Base-by-base conservation (phyloP, 2,329 filamentous ascomycete genomes). In the Penicillium sp. region DNA sequence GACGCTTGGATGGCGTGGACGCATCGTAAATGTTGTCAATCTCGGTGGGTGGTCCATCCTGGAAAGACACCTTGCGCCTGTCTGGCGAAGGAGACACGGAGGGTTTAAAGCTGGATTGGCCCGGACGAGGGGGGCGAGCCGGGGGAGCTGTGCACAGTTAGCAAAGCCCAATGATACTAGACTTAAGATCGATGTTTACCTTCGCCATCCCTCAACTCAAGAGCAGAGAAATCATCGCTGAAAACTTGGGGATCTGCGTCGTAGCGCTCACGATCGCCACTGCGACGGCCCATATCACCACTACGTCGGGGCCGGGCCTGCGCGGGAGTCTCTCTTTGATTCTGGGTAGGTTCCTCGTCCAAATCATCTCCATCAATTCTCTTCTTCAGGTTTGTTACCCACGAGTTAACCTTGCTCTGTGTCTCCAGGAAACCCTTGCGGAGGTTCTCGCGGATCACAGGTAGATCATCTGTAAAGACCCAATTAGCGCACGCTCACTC, bases 381-480 rank as follows among this genome's bases (percentile, higher is more conserved):
- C 84, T 97, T 97, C 79, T 91, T 94, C 72, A 99, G 81, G 62
- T 87, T 92, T 50, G 85, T 89, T 68, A 99, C 91, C 93, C 93
- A 97, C 50, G 86, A 85, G 78, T 96, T 97, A 68, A 99, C 90
- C 71, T 90, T 95, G 55, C 85, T 87, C 78, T 97, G 94, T 2
- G 94, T 97, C 71, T 99, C 93, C 55, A 92, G 71, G 77, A 99
- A 99, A 4, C 94, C 94, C 78, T 97, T 95, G 72, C 89, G 89
- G 66, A 99, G 84, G 70, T 95, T 97, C 72, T 96, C 91, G 65
- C 88, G 88, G 71, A 99, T 97, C 50, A 93, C 87, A 1, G 94
- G 93, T 15, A 99, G 84, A 66, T 99, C 94, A 69, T 99, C 94
- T 86, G 63, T 41, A 45, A 43, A 46, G 43, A 41, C 21, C 25